Base-by-base conservation (phyloP, 768 basidiomycete genomes). In the Phaffia tasmanica region DNA sequence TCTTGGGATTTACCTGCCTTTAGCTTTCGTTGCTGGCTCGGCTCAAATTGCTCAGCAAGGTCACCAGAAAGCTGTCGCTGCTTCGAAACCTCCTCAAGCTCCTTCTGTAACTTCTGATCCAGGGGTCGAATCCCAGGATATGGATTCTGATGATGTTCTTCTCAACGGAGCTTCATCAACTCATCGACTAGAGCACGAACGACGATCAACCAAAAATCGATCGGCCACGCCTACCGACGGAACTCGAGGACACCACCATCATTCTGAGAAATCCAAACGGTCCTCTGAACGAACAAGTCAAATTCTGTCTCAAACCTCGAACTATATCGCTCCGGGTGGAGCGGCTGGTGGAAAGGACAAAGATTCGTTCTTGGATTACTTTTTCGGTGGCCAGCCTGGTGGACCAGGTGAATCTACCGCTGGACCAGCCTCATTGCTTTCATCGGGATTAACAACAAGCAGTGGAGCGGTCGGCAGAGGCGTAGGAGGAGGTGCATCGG, bases 331-430 rank as follows among this genome's bases (percentile, higher is more conserved):
- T 11, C 11, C 35, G 4, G 35, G 35, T 42, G 35, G 35, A 42
- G 35, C 35, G 11, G 35, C 35, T 42, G 35, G 35, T 42, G 35
- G 61, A n/a, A 62, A 62, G 15, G 59, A 60, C 11, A 54, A 60
- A 70, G 95, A 97, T 73, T 88, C 89, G 1, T 95, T 98, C 81
- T 80, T 98, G 68, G 94, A 89, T 74, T 97, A 97, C 77, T 97
- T 99, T 80, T 98, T 99, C 75, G 95, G 95, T 15, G 89, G 87
- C 0, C 83, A 67, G 55, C n/a, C 78, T 84, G 67, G 79, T 81
- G 63, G 84, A 81, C 5, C 80, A 83, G 49, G 83, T 78, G 72
- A 65, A 21, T 69, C 72, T 4, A 69, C 54, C 29, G 32, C 63
- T 15, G 65, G 58, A 5, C 66, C 60, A 19, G 49, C 61, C 11